These are phyloP conservation scores for Hygrophoropsis aurantiaca DNA, from an alignment of 768 basidiomycete genomes.

Conservation along the genomic window DNA sequence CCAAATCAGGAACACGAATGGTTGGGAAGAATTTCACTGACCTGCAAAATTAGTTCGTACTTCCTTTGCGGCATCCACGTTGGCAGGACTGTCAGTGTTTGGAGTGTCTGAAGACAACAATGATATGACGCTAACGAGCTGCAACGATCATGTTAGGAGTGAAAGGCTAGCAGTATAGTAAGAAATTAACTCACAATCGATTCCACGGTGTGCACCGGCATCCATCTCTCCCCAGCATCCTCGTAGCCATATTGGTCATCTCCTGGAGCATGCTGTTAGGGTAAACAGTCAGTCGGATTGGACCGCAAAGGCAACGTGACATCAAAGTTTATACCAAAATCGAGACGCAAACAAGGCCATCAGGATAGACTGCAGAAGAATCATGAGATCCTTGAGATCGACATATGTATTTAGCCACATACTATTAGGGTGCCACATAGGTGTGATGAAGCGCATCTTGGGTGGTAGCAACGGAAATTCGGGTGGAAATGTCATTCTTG, in stretches of 20 bases:
- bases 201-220: slow-evolving; percentile 96
- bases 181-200: slow-evolving; percentile 65
- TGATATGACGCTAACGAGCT: slow-evolving; percentile 97
- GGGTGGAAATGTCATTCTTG: slow-evolving; percentile 81
- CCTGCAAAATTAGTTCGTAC: slow-evolving; percentile 64
- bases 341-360: slow-evolving; percentile 93
- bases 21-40: slow-evolving; percentile 29
- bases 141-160: slow-evolving; percentile 6
- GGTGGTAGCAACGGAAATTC: slow-evolving; percentile 92
- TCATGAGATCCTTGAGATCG: not conserved
- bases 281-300: slow-evolving; percentile 4
- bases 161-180: not conserved
- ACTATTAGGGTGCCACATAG: slow-evolving; percentile 99
- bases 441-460: slow-evolving; percentile 94
- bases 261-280: slow-evolving; percentile 82
- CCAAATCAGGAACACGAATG: slow-evolving; percentile 10
- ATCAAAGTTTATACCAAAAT: slow-evolving; percentile 66
- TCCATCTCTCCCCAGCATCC: slow-evolving; percentile 95
- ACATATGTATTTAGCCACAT: slow-evolving; percentile 23
- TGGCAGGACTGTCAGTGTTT: slow-evolving; percentile 91
- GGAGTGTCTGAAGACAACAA: slow-evolving; percentile 90
- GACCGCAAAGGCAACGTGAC: not conserved
- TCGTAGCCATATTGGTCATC: slow-evolving; percentile 98
- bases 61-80: slow-evolving; percentile 94
- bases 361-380: slow-evolving; percentile 71